These are phyloP conservation scores for Neurospora sp. DNA, from an alignment of 495 filamentous ascomycete species.

Conservation along the genomic window DNA sequence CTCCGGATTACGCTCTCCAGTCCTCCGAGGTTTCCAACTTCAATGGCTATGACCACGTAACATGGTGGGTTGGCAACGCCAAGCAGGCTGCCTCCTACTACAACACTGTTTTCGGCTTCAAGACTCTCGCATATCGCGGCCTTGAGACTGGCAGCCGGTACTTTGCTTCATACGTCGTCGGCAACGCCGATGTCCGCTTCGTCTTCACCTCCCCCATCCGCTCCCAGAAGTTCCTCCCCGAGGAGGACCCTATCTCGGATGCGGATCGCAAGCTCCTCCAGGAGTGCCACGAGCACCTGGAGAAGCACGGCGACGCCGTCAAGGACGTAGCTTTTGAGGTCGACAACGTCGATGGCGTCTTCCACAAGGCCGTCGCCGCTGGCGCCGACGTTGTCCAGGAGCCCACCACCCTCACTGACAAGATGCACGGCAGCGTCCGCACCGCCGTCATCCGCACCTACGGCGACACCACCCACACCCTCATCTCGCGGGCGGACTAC, in stretches of 20 bases:
- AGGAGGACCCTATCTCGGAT: conserved; percentile 38
- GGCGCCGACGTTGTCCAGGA: conserved; percentile 56
- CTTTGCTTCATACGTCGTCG: conserved; percentile 70
- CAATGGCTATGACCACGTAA: conserved; percentile 76
- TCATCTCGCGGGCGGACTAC: conserved; percentile 60
- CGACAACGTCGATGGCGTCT: conserved; percentile 70
- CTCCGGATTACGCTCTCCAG: conserved; percentile 34
- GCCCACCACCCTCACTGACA: conserved; percentile 40
- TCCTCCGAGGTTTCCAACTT: conserved; percentile 43
- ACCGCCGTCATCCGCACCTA: conserved; percentile 76
- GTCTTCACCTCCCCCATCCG: conserved; percentile 75
- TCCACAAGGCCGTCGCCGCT: conserved; percentile 52
- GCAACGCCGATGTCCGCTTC: conserved; percentile 68
- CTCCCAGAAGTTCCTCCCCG: conserved; percentile 40
- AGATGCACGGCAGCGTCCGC: conserved; percentile 46
- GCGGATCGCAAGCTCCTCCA: conserved; percentile 47
- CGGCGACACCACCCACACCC: conserved; percentile 83
- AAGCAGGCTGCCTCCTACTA: conserved; percentile 87
- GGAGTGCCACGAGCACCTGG: conserved; percentile 67
- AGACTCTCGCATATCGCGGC: conserved; percentile 67
- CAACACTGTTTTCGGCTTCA: conserved; percentile 74
- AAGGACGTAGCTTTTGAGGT: conserved; percentile 91
- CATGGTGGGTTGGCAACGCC: conserved; percentile 93
- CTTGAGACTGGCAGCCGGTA: conserved; percentile 75
- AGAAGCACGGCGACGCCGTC: conserved; percentile 78